phyloP scores from a whole-genome alignment of 495 filamentous ascomycete genomes.

The Trypethelium eluteriae region DNA sequence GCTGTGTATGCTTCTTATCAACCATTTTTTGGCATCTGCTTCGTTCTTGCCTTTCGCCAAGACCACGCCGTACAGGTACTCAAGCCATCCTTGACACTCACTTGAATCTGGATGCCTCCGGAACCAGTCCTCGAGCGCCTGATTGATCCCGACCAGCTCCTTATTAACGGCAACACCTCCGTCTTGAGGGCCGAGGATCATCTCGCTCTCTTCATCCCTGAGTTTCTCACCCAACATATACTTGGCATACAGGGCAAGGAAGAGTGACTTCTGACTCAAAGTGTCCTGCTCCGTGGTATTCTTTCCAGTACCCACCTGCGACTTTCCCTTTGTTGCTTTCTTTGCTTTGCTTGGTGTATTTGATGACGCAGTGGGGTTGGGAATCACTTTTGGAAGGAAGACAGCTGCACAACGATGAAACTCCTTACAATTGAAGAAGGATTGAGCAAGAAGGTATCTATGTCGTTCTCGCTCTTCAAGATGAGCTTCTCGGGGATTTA shows the following conservation, averaged over 20 bases:
- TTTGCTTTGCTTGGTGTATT: slow-evolving; percentile 38
- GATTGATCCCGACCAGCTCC: slow-evolving; percentile 64
- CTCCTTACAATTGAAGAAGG: slow-evolving; percentile 92
- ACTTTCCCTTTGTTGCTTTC: slow-evolving; percentile 48
- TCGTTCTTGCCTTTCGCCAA: slow-evolving; percentile 88
- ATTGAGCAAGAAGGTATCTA: slow-evolving; percentile 84
- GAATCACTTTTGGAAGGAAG: slow-evolving; percentile 69
- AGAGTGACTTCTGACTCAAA: slow-evolving; percentile 84
- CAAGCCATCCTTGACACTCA: slow-evolving; percentile 81
- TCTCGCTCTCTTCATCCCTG: slow-evolving; percentile 93
- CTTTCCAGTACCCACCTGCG: slow-evolving; percentile 35
- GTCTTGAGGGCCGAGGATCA: slow-evolving; percentile 91
- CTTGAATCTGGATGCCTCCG: slow-evolving; percentile 37
- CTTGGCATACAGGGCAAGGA: slow-evolving; percentile 86
- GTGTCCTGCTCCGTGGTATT: slow-evolving; percentile 33
- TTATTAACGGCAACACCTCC: slow-evolving; percentile 74
- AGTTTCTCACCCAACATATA: slow-evolving; percentile 91
- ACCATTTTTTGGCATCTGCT: slow-evolving; percentile 67
- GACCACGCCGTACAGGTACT: slow-evolving; percentile 89
- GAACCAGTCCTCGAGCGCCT: slow-evolving; percentile 74
- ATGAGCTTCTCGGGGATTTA: slow-evolving; percentile 59
- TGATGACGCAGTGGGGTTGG: slow-evolving; percentile 43
- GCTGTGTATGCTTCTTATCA: slow-evolving; percentile 73
- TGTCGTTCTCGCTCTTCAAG: slow-evolving; percentile 75
- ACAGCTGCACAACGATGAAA: slow-evolving; percentile 89